Evolutionary conservation across 768 basidiomycete species (phyloP).

Genomic region (Leccinellum rugosiceps): DNA sequence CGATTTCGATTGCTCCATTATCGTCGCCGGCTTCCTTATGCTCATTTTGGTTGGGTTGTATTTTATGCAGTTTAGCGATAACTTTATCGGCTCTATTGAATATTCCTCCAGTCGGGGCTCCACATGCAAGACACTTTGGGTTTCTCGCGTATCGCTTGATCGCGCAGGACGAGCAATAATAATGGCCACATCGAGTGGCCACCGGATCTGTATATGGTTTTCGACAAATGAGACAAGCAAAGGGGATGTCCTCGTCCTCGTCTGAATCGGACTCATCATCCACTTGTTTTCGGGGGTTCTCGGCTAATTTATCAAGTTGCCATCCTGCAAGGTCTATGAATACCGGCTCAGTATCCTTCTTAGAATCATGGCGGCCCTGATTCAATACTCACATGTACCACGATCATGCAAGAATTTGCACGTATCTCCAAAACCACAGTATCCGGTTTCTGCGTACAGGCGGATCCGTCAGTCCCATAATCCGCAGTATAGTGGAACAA

Average conservation of each 20-base stretch:
- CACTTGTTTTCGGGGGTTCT: slow-evolving; percentile 60
- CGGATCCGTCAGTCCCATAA: slow-evolving; percentile 9
- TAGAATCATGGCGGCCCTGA: neutral
- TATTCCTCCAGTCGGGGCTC: slow-evolving; percentile 89
- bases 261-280: slow-evolving; percentile 60
- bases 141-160: slow-evolving; percentile 94
- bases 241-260: slow-evolving; percentile 88
- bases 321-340: slow-evolving; percentile 88
- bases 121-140: slow-evolving; percentile 93
- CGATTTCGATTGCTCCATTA: slow-evolving; percentile 51
- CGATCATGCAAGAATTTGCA: slow-evolving; percentile 99
- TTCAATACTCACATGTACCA: slow-evolving; percentile 71
- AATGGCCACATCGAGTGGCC: slow-evolving; percentile 95
- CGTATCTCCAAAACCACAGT: slow-evolving; percentile 97
- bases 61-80: slow-evolving; percentile 80
- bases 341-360: slow-evolving; percentile 7
- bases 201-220: slow-evolving; percentile 94
- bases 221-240: slow-evolving; percentile 97
- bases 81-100: slow-evolving; percentile 96
- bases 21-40: slow-evolving; percentile 41
- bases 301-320: slow-evolving; percentile 95
- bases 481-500: slow-evolving; percentile 11
- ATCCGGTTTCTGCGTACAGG: slow-evolving; percentile 81
- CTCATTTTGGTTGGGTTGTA: slow-evolving; percentile 52
- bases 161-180: slow-evolving; percentile 93